Evolutionary conservation across 148 eudicot species (phyloP).

Genomic region (Silene uniflora): DNA sequence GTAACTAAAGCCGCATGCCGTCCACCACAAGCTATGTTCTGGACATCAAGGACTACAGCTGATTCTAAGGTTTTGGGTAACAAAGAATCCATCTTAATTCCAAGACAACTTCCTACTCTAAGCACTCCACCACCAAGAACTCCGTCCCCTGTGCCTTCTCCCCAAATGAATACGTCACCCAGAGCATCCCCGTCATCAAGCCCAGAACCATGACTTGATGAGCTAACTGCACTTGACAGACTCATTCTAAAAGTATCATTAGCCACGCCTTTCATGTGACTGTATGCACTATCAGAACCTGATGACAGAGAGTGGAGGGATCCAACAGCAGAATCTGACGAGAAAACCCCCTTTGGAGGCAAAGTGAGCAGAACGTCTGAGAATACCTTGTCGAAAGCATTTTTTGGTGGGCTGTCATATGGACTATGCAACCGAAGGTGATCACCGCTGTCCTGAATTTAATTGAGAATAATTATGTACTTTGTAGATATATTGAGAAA

Average conservation of each 20-base stretch:
- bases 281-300: constrained; percentile 74
- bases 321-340: constrained; percentile 60
- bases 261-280: constrained; percentile 68
- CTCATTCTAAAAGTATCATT: constrained; percentile 87
- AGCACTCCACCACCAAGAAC: constrained; percentile 79
- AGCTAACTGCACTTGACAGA: constrained; percentile 96
- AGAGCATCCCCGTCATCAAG: constrained; percentile 93
- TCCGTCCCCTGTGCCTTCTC: constrained; percentile 92
- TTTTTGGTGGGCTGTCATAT: constrained; percentile 86
- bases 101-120: constrained; percentile 44
- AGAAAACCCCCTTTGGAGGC: constrained; percentile 73
- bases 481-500: not conserved
- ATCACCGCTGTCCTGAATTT: constrained; percentile 67
- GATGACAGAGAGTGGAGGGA: constrained; percentile 88
- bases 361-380: constrained; percentile 64
- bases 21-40: constrained; percentile 94
- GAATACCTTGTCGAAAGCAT: constrained; percentile 66
- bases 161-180: constrained; percentile 97
- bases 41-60: constrained; percentile 95
- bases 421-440: constrained; percentile 80
- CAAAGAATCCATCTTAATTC: constrained; percentile 67
- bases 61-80: constrained; percentile 93
- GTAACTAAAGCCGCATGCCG: constrained; percentile 88
- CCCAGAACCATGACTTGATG: constrained; percentile 98
- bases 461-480: constrained; percentile 16